Evolutionary conservation across 805 yeast species (phyloP), one percentile per base, ranked within the genome.

Genomic region (Candida vaughaniae): DNA sequence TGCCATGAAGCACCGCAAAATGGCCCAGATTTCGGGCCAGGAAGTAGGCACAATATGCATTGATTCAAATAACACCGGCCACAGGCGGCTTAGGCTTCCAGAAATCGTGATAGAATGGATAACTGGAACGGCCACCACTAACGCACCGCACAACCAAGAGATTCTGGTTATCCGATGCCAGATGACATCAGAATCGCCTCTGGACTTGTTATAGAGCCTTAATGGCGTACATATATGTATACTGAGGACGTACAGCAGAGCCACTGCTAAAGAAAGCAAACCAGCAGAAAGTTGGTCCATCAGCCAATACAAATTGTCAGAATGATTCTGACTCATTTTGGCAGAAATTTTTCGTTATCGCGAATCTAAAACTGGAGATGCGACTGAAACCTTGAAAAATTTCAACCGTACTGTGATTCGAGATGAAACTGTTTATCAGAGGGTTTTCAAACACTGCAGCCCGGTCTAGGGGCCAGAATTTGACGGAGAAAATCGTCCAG

Each of bases 401-500:
- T 32, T 31, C 34, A 29, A 6, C n/a, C n/a, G n/a, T n/a, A n/a
- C n/a, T n/a, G n/a, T n/a, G n/a, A n/a, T n/a, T n/a, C n/a, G n/a
- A n/a, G n/a, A 31, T 29, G 30, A 36, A 19, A 22, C 9, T 23
- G 12, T 37, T 31, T 28, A 16, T 26, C n/a, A 51, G 62, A 47
- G 35, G 35, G n/a, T 52, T 57, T 33, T 44, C 57, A 8, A 31
- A 43, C 3, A 36, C 49, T 31, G 41, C 42, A 11, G 35, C 33
- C 25, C 49, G 46, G 20, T 50, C 49, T 8, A 60, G 68, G 29
- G 81, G 81, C 15, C 99, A 93, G 64, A 93, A 90, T 54, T 63
- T 91, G 52, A 90, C 97, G 16, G 99, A 93, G 66, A 93, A 93
- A 65, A 88, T 95, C 42, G 96, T 89, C 8, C 99, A 93, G 59